Evolutionary conservation across 2,329 filamentous ascomycete genomes (phyloP).

Genomic region (Hypoxylon sp.): DNA sequence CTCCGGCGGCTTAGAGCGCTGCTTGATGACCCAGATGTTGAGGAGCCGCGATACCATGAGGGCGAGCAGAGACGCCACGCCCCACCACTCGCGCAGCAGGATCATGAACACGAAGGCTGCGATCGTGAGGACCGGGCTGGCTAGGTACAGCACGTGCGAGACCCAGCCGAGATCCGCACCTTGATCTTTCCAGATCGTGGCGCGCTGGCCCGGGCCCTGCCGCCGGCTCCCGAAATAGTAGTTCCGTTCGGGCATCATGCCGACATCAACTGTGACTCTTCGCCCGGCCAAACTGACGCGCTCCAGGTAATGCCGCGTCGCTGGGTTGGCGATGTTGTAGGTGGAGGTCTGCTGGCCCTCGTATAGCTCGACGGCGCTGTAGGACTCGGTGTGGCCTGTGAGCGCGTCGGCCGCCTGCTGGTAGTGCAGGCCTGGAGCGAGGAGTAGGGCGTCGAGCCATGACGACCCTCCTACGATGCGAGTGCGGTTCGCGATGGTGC

Average conservation of each 20-base stretch:
- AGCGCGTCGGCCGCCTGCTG: constrained; percentile 71
- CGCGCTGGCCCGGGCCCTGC: constrained; percentile 48
- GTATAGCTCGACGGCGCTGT: constrained; percentile 58
- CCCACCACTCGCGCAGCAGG: constrained; percentile 68
- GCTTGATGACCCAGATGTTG: constrained; percentile 71
- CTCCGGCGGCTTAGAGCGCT: constrained; percentile 57
- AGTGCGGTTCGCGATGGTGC: constrained; percentile 69
- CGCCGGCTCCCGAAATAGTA: constrained; percentile 48
- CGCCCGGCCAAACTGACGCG: constrained; percentile 70
- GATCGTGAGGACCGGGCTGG: constrained; percentile 64
- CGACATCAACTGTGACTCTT: constrained; percentile 70
- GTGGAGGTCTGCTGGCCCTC: constrained; percentile 52
- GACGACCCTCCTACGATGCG: constrained; percentile 69
- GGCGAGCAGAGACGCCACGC: constrained; percentile 62
- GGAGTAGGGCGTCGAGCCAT: constrained; percentile 69
- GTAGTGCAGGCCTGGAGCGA: constrained; percentile 73
- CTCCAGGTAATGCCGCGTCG: constrained; percentile 69
- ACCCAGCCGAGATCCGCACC: constrained; percentile 61
- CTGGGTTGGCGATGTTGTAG: constrained; percentile 64
- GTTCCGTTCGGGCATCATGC: constrained; percentile 64
- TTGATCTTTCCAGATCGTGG: constrained; percentile 53
- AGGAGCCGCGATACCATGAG: constrained; percentile 69
- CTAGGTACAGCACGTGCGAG: constrained; percentile 65
- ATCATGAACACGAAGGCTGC: constrained; percentile 62
- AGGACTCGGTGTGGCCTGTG: constrained; percentile 60